phyloP scores from a whole-genome alignment of 75 land plant genomes.

The Gnetum montanum region DNA sequence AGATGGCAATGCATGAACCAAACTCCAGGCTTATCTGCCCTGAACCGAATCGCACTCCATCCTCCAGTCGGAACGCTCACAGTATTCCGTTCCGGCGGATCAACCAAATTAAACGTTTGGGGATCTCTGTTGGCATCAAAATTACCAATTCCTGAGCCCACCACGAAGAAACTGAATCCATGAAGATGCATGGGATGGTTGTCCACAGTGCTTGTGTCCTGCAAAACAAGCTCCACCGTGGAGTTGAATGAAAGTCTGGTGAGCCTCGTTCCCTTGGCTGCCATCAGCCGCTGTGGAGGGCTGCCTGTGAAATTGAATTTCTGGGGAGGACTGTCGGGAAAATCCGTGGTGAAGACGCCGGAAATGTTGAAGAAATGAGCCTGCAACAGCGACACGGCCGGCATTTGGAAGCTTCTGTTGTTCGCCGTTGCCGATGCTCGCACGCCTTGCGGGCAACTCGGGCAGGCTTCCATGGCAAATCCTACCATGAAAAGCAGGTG shows the following conservation, averaged over 20 bases:
- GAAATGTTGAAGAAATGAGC: conserved; percentile 15
- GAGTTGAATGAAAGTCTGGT: conserved; percentile 14
- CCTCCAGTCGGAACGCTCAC: conserved; percentile 20
- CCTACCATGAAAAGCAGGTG: no score
- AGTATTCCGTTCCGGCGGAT: conserved; percentile 26
- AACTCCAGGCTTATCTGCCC: conserved; percentile 33
- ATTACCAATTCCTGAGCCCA: conserved; percentile 19
- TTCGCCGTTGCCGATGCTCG: no score
- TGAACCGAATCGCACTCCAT: conserved; percentile 22
- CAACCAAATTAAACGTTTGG: conserved; percentile 13
- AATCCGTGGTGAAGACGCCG: conserved; percentile 20
- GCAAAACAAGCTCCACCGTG: conserved; percentile 21
- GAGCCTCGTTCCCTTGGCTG: conserved; percentile 14
- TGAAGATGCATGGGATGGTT: conserved; percentile 28
- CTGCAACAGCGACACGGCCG: conserved; percentile 25
- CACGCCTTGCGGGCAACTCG: no score
- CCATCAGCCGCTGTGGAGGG: conserved; percentile 10
- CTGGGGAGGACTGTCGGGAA: conserved; percentile 11
- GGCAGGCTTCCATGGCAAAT: no score
- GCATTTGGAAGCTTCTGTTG: conserved; percentile 35
- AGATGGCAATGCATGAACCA: no score
- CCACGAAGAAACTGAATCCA: conserved; percentile 23
- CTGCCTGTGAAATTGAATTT: conserved; percentile 24
- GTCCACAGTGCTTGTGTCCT: conserved; percentile 20
- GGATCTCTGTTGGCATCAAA: conserved; percentile 14